phyloP scores from a whole-genome alignment of 2,329 filamentous ascomycete genomes.

The Cladosporium sp. region DNA sequence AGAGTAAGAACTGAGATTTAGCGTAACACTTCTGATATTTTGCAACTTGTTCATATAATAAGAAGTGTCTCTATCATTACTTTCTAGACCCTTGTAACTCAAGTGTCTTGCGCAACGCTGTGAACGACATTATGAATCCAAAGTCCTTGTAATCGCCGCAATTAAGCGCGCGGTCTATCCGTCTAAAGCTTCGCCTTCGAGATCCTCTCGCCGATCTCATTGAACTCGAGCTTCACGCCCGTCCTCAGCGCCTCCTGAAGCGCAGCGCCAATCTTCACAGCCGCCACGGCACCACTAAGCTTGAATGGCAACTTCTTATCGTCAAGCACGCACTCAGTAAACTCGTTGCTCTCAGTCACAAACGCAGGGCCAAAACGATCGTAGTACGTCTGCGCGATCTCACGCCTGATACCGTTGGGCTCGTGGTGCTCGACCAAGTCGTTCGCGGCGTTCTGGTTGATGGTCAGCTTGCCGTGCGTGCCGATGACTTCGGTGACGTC shows the following conservation, averaged over 20 bases:
- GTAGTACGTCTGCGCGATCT: slow-evolving; percentile 43
- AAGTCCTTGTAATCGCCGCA: neutral
- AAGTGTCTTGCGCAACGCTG: neutral
- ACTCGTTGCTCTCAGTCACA: slow-evolving; percentile 43
- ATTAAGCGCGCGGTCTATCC: neutral
- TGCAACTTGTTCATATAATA: neutral
- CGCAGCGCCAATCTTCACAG: slow-evolving; percentile 45
- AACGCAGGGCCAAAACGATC: slow-evolving; percentile 44
- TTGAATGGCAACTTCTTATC: slow-evolving; percentile 39
- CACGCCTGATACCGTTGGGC: slow-evolving; percentile 37
- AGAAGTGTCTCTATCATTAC: neutral
- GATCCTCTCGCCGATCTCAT: slow-evolving; percentile 29
- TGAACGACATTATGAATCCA: neutral
- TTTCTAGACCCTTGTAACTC: neutral
- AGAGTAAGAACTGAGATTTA: neutral
- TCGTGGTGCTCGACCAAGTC: slow-evolving; percentile 39
- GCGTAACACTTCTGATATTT: neutral
- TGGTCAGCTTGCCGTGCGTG: slow-evolving; percentile 40
- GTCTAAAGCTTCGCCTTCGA: slow-evolving; percentile 8
- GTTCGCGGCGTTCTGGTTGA: slow-evolving; percentile 35
- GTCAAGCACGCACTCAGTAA: slow-evolving; percentile 39
- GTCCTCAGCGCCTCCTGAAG: slow-evolving; percentile 59
- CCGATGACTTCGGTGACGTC: slow-evolving; percentile 47
- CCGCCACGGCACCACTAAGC: slow-evolving; percentile 38
- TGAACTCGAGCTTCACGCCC: slow-evolving; percentile 55